phyloP scores from a whole-genome alignment of 257 asterid species.

The Eustoma russellianum region DNA sequence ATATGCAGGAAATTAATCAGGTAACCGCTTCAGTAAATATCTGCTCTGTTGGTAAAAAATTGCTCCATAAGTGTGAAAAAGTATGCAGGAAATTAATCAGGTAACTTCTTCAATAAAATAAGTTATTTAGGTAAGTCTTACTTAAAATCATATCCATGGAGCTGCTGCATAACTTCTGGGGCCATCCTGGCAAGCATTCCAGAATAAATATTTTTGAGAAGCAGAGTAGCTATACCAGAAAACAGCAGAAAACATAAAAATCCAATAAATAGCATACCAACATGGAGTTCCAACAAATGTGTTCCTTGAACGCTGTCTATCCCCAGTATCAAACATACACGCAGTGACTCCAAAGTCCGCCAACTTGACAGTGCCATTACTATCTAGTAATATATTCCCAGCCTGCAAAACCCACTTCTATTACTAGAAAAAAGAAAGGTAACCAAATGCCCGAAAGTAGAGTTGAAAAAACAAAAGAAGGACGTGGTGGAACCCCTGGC shows the following conservation, averaged over 20 bases:
- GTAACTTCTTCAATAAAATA: no score
- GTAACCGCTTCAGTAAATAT: slow-evolving; percentile 5
- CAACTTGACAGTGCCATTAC: slow-evolving; percentile 68
- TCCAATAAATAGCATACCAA: slow-evolving; percentile 44
- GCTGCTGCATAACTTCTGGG: slow-evolving; percentile 98
- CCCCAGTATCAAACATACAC: slow-evolving; percentile 94
- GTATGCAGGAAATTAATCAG: no score
- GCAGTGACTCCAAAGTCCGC: slow-evolving; percentile 99
- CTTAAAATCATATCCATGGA: slow-evolving; percentile 99
- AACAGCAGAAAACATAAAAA: neutral
- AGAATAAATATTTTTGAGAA: neutral
- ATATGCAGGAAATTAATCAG: slow-evolving; percentile 14
- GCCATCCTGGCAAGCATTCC: slow-evolving; percentile 74
- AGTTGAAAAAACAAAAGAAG: neutral
- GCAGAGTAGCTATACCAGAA: neutral
- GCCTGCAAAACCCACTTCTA: slow-evolving; percentile 46
- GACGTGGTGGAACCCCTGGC: neutral
- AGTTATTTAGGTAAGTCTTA: slow-evolving; percentile 25
- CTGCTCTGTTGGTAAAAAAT: no score
- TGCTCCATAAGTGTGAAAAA: no score
- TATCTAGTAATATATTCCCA: slow-evolving; percentile 86
- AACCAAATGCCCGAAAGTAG: neutral
- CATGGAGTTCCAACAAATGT: slow-evolving; percentile 99
- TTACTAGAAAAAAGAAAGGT: slow-evolving; percentile 4
- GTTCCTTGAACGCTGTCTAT: slow-evolving; percentile 95